Evolutionary conservation across 1,284 basidiomycete genomes (phyloP).

Genomic region (Leccinum fallax): DNA sequence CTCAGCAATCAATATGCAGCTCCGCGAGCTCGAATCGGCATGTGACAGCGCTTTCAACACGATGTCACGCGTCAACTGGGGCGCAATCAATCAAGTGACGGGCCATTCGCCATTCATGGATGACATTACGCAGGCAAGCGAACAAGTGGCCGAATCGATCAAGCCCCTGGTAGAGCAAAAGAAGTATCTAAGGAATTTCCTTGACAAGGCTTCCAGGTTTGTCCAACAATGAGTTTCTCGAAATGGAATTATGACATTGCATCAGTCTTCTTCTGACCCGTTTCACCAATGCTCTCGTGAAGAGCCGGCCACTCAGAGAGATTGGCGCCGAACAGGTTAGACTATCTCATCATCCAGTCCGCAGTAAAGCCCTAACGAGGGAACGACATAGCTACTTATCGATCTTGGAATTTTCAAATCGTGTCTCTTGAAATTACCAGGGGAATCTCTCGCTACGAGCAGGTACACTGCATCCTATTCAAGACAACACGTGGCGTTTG

Average conservation of each 20-base stretch:
- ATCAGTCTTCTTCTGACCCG: slow-evolving; percentile 76
- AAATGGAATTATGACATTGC: slow-evolving; percentile 1
- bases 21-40: slow-evolving; percentile 81
- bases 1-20: slow-evolving; percentile 72
- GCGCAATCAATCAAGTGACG: slow-evolving; percentile 76
- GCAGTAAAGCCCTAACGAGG: slow-evolving; percentile 14
- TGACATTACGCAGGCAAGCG: slow-evolving; percentile 69
- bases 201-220: slow-evolving; percentile 89
- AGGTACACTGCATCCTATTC: slow-evolving; percentile 44
- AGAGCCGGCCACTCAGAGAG: slow-evolving; percentile 85
- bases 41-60: slow-evolving; percentile 76
- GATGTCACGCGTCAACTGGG: slow-evolving; percentile 81
- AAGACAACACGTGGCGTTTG: slow-evolving; percentile 3
- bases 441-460: slow-evolving; percentile 58
- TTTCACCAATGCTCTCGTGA: slow-evolving; percentile 86
- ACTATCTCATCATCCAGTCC: background rate
- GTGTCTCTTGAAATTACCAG: slow-evolving; percentile 82
- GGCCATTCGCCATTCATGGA: slow-evolving; percentile 81
- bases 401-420: slow-evolving; percentile 89
- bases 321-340: slow-evolving; percentile 90
- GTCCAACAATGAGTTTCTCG: slow-evolving; percentile 9
- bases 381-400: slow-evolving; percentile 70
- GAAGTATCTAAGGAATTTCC: slow-evolving; percentile 88
- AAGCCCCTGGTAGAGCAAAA: slow-evolving; percentile 86
- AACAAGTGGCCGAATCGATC: slow-evolving; percentile 65